These are phyloP conservation scores for Chrysoporthe austroafricana DNA, from an alignment of 2,329 filamentous ascomycete species.

Conservation along the genomic window DNA sequence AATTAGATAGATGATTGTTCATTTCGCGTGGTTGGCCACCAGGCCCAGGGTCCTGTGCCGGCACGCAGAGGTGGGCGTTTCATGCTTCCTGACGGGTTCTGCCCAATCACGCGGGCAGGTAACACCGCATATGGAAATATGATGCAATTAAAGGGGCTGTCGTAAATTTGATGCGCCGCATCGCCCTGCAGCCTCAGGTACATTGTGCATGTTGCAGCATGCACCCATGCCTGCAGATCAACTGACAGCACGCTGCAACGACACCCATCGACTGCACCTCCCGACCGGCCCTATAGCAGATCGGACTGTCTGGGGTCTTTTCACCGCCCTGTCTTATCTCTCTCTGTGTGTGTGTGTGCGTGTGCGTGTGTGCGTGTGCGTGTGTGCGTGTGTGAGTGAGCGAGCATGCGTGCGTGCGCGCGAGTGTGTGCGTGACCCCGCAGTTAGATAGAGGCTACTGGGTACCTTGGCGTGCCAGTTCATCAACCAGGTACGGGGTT, in stretches of 20 bases:
- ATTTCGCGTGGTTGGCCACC: background rate
- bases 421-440: background rate
- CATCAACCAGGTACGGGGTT: too few species aligned
- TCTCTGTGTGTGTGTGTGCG: background rate
- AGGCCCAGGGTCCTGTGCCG: background rate
- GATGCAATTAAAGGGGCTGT: constrained; percentile 7
- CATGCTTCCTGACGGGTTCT: background rate
- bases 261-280: background rate
- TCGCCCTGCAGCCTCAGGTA: constrained; percentile 2
- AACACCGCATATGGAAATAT: constrained; percentile 9
- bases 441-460: background rate
- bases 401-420: too few species aligned
- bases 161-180: constrained; percentile 6
- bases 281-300: background rate
- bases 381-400: background rate
- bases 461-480: background rate
- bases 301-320: background rate
- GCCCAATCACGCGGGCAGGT: background rate
- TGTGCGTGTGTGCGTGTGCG: background rate
- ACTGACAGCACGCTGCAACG: background rate
- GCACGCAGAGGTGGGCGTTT: background rate
- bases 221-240: constrained; percentile 4
- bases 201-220: constrained; percentile 4
- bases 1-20: background rate
- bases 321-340: constrained; percentile 5